Percentiles rank a stretch among this genome's conserved stretches.
phyloP scores from a whole-genome alignment of 441 rosid species.

The Croton setiger region DNA sequence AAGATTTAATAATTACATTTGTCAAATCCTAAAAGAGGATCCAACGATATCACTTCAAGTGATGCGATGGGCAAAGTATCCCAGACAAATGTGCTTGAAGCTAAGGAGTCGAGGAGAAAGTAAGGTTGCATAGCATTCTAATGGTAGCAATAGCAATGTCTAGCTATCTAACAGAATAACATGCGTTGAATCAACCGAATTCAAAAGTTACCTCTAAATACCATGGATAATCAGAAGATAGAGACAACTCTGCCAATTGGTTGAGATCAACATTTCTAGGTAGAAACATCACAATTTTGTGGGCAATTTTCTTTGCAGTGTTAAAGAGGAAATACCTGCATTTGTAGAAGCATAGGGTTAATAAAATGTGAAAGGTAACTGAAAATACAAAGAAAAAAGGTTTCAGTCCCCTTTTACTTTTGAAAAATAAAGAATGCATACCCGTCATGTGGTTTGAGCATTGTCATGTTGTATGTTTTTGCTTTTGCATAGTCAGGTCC shows the following conservation, averaged over 20 bases:
- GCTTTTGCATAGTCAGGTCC: slow-evolving; percentile 80
- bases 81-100: not conserved
- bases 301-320: slow-evolving; percentile 56
- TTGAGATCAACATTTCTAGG: slow-evolving; percentile 77
- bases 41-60: not conserved
- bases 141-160: slow-evolving; percentile 9
- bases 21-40: not conserved
- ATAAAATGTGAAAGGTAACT: not conserved
- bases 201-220: slow-evolving; percentile 64
- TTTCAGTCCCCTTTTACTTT: not conserved
- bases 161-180: slow-evolving; percentile 15
- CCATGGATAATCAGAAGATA: slow-evolving; percentile 66
- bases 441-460: slow-evolving; percentile 93
- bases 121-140: not conserved
- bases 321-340: slow-evolving; percentile 64
- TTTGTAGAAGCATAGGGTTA: slow-evolving; percentile 9
- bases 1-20: not conserved
- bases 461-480: slow-evolving; percentile 62
- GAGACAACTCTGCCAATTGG: slow-evolving; percentile 77
- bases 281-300: slow-evolving; percentile 71
- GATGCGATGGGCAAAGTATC: not conserved
- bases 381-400: not conserved
- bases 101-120: not conserved
- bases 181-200: not conserved
- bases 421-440: slow-evolving; percentile 24